Percentiles rank a stretch among this genome's conserved stretches.
phyloP scores from a whole-genome alignment of 1,284 basidiomycete species.

The Trichosporon ovoides region DNA sequence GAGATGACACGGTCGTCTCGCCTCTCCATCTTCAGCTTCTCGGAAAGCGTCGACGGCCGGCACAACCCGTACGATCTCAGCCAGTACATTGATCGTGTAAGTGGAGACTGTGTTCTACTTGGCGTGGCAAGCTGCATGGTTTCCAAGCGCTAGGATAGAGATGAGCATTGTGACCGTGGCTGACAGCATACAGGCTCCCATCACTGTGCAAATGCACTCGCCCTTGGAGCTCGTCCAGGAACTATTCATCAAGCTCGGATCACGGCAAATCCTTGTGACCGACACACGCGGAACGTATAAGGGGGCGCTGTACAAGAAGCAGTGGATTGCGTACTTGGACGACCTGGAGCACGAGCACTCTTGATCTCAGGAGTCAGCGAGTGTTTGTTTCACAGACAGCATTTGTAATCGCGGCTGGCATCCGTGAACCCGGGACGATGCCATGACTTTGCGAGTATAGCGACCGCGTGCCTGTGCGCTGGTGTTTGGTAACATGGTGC shows the following conservation, averaged over 20 bases:
- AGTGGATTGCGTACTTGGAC: conserved; percentile 75
- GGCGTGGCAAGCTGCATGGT: not conserved
- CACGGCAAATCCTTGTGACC: conserved; percentile 78
- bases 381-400: not conserved
- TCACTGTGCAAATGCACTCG: conserved; percentile 73
- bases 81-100: conserved; percentile 80
- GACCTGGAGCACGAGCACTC: conserved; percentile 57
- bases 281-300: conserved; percentile 78
- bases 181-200: conserved; percentile 59
- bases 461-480: too few relatives aligned
- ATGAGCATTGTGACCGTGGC: conserved; percentile 13
- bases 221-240: conserved; percentile 86
- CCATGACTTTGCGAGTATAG: too few relatives aligned
- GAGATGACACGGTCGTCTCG: conserved; percentile 23
- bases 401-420: too few relatives aligned
- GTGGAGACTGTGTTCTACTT: conserved; percentile 19
- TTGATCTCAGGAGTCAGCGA: not conserved
- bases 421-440: too few relatives aligned
- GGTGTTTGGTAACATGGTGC: too few relatives aligned
- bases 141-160: not conserved
- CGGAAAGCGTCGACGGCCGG: conserved; percentile 35
- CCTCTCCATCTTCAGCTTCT: conserved; percentile 42
- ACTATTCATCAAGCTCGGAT: conserved; percentile 84
- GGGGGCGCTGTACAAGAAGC: conserved; percentile 88
- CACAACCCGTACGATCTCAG: conserved; percentile 75